These are phyloP conservation scores for Oenanthe sinensis DNA, from an alignment of 129 eudicot species.

Conservation along the genomic window DNA sequence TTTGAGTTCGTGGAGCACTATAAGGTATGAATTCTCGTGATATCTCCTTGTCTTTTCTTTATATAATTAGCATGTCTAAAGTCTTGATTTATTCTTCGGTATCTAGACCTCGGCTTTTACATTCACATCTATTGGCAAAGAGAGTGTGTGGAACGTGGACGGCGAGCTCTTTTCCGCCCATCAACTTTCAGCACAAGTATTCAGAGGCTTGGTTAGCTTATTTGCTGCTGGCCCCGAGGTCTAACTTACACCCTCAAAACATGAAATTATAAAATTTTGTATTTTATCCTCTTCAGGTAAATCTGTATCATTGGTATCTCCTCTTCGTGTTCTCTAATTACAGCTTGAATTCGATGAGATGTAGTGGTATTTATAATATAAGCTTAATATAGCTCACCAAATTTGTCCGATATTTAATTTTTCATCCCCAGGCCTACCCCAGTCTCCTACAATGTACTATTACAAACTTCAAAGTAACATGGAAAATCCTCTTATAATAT, in stretches of 20 bases:
- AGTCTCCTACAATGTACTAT: neutral
- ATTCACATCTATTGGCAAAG: slow-evolving; percentile 71
- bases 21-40: slow-evolving; percentile 38
- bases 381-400: neutral
- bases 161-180: slow-evolving; percentile 89
- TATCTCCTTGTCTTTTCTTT: neutral
- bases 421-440: neutral
- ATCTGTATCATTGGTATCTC: neutral
- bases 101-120: slow-evolving; percentile 79
- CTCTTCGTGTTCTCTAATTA: neutral
- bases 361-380: neutral
- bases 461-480: neutral
- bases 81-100: slow-evolving; percentile 9
- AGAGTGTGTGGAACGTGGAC: slow-evolving; percentile 90
- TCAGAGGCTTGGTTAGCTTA: slow-evolving; percentile 76
- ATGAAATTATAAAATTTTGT: neutral
- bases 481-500: neutral
- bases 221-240: slow-evolving; percentile 88
- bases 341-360: neutral
- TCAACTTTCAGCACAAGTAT: slow-evolving; percentile 90
- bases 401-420: neutral
- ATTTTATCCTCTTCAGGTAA: neutral
- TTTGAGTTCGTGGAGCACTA: slow-evolving; percentile 90
- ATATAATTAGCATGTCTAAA: neutral
- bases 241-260: slow-evolving; percentile 13